These are phyloP conservation scores for Ogataea henricii DNA, from an alignment of 805 yeast species.

Conservation along the genomic window DNA sequence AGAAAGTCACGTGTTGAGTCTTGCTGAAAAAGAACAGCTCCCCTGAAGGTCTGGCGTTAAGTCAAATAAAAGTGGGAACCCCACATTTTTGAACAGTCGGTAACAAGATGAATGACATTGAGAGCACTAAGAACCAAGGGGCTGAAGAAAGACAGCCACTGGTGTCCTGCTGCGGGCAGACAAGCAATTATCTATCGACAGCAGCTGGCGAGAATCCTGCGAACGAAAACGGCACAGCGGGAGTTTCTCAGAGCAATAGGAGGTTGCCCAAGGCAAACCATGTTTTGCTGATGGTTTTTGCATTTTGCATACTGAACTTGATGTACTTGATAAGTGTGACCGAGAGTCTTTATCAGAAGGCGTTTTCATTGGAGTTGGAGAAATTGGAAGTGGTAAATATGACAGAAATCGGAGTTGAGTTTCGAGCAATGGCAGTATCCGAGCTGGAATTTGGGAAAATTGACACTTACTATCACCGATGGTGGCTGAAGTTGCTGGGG, in stretches of 20 bases:
- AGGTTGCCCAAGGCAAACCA: not conserved
- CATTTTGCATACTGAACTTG: not conserved
- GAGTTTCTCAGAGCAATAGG: not conserved
- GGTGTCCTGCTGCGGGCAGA: not conserved
- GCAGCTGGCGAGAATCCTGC: not conserved
- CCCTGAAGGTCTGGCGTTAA: too few species aligned
- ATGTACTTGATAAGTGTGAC: not conserved
- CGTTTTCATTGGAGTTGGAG: slow-evolving; percentile 2
- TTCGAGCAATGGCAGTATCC: not conserved
- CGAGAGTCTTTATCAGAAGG: not conserved
- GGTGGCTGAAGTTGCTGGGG: slow-evolving; percentile 5
- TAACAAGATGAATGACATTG: not conserved
- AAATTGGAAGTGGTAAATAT: slow-evolving; percentile 7
- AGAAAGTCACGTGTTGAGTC: too few species aligned
- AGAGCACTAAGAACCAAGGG: too few species aligned
- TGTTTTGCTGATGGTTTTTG: not conserved
- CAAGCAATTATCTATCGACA: not conserved
- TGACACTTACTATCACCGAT: slow-evolving; percentile 5
- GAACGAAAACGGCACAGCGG: not conserved
- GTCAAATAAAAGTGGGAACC: not conserved
- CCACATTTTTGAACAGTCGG: not conserved
- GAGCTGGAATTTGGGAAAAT: slow-evolving; percentile 10
- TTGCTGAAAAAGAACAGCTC: too few species aligned
- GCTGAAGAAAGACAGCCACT: not conserved
- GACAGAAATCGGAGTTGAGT: slow-evolving; percentile 6